Conservation (phyloP, 1,139 yeast genomes). For the Saccharomycopsis phalli region DNA sequence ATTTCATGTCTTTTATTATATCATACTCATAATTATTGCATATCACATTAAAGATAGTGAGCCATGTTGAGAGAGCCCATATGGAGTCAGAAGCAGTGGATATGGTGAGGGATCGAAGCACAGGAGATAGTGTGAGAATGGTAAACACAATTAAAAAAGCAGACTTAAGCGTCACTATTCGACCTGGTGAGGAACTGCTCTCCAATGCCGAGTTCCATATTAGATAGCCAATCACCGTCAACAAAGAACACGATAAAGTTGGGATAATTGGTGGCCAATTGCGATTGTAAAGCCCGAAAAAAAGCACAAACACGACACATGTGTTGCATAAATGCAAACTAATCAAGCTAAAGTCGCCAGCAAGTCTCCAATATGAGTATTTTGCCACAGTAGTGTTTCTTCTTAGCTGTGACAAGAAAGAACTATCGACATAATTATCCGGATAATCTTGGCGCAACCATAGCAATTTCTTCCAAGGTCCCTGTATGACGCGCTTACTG, state of each 20-base stretch:
- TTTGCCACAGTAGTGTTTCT: slow-evolving; percentile 67
- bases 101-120: slow-evolving; percentile 75
- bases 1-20: slow-evolving; percentile 21
- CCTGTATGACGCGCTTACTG: slow-evolving; percentile 1
- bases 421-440: slow-evolving; percentile 78
- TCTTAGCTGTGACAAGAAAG: slow-evolving; percentile 70
- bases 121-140: slow-evolving; percentile 76
- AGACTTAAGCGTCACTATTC: slow-evolving; percentile 55
- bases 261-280: slow-evolving; percentile 24
- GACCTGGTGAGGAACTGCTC: slow-evolving; percentile 23
- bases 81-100: slow-evolving; percentile 92
- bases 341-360: slow-evolving; percentile 61
- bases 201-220: slow-evolving; percentile 26
- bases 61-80: slow-evolving; percentile 83
- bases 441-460: slow-evolving; percentile 85
- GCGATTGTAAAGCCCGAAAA: slow-evolving; percentile 44
- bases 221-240: slow-evolving; percentile 30
- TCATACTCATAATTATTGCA: slow-evolving; percentile 52
- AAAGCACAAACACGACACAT: slow-evolving; percentile 51
- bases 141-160: slow-evolving; percentile 60
- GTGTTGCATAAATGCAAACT: slow-evolving; percentile 58
- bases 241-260: slow-evolving; percentile 27
- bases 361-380: slow-evolving; percentile 55
- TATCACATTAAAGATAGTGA: slow-evolving; percentile 57
- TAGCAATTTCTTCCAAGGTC: slow-evolving; percentile 73